Percentiles rank a stretch among this genome's conserved stretches.
phyloP scores from a whole-genome alignment of 176 grass and related monocot genomes.

The Pontederia crassipes region DNA sequence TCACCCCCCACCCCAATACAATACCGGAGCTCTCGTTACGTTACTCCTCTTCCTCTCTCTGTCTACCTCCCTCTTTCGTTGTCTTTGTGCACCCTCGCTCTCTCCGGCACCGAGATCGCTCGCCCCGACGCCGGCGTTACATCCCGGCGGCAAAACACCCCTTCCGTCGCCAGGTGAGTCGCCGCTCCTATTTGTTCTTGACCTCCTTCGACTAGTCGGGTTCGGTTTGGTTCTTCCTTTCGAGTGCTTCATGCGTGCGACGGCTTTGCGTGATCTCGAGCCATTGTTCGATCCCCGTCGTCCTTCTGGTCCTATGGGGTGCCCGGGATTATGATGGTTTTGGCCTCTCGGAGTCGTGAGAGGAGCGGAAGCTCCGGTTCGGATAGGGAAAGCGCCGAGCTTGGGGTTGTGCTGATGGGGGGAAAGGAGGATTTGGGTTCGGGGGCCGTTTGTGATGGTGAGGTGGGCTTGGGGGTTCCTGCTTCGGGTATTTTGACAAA shows the following conservation, averaged over 20 bases:
- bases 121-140: too few relatives aligned
- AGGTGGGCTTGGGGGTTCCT: conserved; percentile 5
- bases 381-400: neutral
- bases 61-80: neutral
- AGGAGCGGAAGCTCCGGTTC: neutral
- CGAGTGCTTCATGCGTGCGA: neutral
- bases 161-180: too few relatives aligned
- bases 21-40: neutral
- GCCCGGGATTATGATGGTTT: conserved; percentile 1
- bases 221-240: too few relatives aligned
- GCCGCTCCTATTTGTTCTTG: too few relatives aligned
- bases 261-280: neutral
- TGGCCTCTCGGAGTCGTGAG: neutral
- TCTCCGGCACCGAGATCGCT: too few relatives aligned
- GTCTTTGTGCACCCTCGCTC: neutral
- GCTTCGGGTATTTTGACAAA: conserved; percentile 6
- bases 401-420: neutral
- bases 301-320: too few relatives aligned
- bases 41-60: neutral
- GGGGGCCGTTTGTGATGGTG: neutral
- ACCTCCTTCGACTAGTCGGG: too few relatives aligned
- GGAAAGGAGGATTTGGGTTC: conserved; percentile 15
- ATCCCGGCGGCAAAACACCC: too few relatives aligned
- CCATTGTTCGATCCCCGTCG: neutral
- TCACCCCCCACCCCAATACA: neutral